phyloP scores from a whole-genome alignment of 768 basidiomycete genomes.

The Tylopilus rubrobrunneus region DNA sequence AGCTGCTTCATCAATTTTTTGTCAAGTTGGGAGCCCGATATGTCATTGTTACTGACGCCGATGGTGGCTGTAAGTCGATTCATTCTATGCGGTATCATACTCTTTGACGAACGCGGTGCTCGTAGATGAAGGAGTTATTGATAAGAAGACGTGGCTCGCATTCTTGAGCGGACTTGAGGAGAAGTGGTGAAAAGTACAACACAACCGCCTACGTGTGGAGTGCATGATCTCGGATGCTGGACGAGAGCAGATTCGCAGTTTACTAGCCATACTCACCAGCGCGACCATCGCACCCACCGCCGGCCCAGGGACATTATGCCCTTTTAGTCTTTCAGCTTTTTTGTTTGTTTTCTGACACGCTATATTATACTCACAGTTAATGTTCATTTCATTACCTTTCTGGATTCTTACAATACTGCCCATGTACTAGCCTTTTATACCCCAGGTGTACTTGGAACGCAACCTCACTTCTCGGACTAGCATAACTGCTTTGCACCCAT shows the following conservation, averaged over 20 bases:
- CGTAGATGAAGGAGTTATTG: slow-evolving; percentile 83
- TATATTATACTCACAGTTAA: background rate
- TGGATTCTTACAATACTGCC: background rate
- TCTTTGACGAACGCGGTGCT: background rate
- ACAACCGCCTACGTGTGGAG: background rate
- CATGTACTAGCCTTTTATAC: background rate
- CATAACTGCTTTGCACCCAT: too few species aligned
- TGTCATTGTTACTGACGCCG: slow-evolving; percentile 76
- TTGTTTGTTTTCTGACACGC: background rate
- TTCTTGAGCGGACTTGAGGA: slow-evolving; percentile 78
- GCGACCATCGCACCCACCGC: background rate
- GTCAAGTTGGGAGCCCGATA: slow-evolving; percentile 92
- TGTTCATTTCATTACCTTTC: background rate
- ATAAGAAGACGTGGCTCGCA: slow-evolving; percentile 92
- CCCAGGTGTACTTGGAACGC: background rate
- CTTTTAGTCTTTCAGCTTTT: background rate
- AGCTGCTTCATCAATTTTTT: slow-evolving; percentile 91
- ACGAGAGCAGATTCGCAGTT: background rate
- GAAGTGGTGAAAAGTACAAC: slow-evolving; percentile 30
- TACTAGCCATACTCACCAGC: background rate
- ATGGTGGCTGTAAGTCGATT: slow-evolving; percentile 68
- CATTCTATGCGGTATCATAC: background rate
- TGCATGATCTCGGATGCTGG: background rate
- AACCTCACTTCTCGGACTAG: too few species aligned
- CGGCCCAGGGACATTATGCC: background rate